Base-by-base conservation (phyloP, 805 yeast genomes). In the Pichia thaimueangensis region DNA sequence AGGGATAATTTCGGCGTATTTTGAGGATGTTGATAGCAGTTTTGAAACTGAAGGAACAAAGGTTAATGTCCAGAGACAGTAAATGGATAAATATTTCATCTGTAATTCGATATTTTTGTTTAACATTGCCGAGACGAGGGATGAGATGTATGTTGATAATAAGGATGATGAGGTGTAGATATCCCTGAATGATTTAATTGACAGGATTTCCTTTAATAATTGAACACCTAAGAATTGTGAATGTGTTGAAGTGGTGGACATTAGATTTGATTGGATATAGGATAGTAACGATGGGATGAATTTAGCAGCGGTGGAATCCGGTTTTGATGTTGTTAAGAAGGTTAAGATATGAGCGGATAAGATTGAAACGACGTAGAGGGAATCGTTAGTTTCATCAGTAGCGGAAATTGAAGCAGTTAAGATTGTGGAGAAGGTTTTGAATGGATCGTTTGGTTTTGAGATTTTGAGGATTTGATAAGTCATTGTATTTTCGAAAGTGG, bases 41-140 rank as follows among this genome's bases (percentile, higher is more conserved):
- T 53, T 51, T 45, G 80, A 72, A 30, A 78, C 70, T 35, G 58
- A 50, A n/a, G 62, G 62, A 59, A 77, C 82, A 66, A 91, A 93
- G 4, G 95, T 78, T 47, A 87, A 69, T 41, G 88, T 70, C 98
- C 98, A 93, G 36, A 86, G 68, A 19, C 82, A 71, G 58, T 93
- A 70, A 49, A 91, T 72, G 6, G 82, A 70, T 55, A 85, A 76
- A 65, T 93, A 93, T 60, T 83, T 88, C 53, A 87, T 73, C 68
- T 93, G 98, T 47, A 89, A 71, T 45, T 78, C 80, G 30, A 73
- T 62, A 28, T 64, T 56, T 34, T 67, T 62, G 38, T 66, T 64
- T 43, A 58, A 60, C 51, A 80, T 63, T 35, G 76, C 67, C 43
- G 60, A 63, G 45, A 77, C 63, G 28, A 82, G 54, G 1, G 71